Evolutionary conservation across 495 filamentous ascomycete genomes (phyloP).

Genomic region (Penicillium ucsense): DNA sequence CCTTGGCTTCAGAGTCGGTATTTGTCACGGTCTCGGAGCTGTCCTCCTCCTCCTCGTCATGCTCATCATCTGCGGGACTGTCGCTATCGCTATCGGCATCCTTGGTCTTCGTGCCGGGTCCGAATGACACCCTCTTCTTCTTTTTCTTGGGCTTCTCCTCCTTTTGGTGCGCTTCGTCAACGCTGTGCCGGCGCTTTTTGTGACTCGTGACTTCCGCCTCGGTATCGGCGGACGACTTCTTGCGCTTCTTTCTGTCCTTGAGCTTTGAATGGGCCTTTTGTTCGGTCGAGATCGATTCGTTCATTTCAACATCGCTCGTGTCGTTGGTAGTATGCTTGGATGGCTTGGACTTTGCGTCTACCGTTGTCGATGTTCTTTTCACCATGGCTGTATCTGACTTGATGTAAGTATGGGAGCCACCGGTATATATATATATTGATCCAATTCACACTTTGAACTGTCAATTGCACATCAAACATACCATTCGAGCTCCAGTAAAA

Average conservation of each 20-base stretch:
- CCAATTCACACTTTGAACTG: not conserved
- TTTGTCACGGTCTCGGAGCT: slow-evolving; percentile 6
- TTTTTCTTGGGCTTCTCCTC: slow-evolving; percentile 19
- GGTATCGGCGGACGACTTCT: slow-evolving; percentile 5
- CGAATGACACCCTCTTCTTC: slow-evolving; percentile 70
- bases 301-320: slow-evolving; percentile 6
- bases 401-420: not conserved
- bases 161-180: slow-evolving; percentile 15
- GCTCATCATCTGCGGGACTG: slow-evolving; percentile 4
- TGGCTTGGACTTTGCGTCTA: slow-evolving; percentile 66
- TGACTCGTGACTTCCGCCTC: slow-evolving; percentile 10
- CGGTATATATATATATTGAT: not conserved
- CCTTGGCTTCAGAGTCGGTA: slow-evolving; percentile 6
- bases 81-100: slow-evolving; percentile 28
- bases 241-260: slow-evolving; percentile 18
- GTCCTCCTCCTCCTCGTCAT: slow-evolving; percentile 7
- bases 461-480: not conserved
- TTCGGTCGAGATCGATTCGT: slow-evolving; percentile 8
- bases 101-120: slow-evolving; percentile 54
- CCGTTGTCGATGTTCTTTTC: slow-evolving; percentile 26
- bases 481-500: not conserved
- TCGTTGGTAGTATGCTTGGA: slow-evolving; percentile 36
- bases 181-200: slow-evolving; percentile 16
- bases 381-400: slow-evolving; percentile 9
- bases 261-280: slow-evolving; percentile 8